phyloP scores from a whole-genome alignment of 106 monocot species.

The Acorus calamus region DNA sequence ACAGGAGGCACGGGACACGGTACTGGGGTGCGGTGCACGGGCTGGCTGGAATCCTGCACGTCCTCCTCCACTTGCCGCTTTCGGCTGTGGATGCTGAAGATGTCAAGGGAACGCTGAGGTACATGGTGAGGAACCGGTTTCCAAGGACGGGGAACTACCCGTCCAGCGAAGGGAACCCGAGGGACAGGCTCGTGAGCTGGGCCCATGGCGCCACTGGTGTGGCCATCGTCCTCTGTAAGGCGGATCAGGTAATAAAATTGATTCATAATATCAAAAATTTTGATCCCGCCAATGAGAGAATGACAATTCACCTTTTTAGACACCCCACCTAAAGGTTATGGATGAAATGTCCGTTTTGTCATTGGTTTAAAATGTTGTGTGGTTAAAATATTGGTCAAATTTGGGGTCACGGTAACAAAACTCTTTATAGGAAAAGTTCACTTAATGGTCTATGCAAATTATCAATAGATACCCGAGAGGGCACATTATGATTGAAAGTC shows the following conservation, averaged over 20 bases:
- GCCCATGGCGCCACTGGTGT: conserved; percentile 32
- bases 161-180: conserved; percentile 19
- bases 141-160: conserved; percentile 27
- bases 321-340: no score
- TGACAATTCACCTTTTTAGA: no score
- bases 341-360: no score
- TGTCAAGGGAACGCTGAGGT: conserved; percentile 19
- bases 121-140: conserved; percentile 26
- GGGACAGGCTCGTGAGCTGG: conserved; percentile 36
- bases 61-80: conserved; percentile 35
- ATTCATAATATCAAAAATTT: no score
- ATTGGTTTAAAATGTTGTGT: no score
- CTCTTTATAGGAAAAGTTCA: no score
- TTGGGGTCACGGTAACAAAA: no score
- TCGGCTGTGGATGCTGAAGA: conserved; percentile 12
- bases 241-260: conserved; percentile 16
- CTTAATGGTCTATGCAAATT: no score
- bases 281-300: no score
- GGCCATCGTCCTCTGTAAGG: conserved; percentile 34
- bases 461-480: no score
- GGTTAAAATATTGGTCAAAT: no score
- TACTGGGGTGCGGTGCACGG: conserved; percentile 38
- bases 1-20: conserved; percentile 33
- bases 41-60: conserved; percentile 26
- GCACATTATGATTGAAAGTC: no score